Base-by-base conservation (phyloP, 768 basidiomycete genomes). In the Rhodosporidiobolus sp. region DNA sequence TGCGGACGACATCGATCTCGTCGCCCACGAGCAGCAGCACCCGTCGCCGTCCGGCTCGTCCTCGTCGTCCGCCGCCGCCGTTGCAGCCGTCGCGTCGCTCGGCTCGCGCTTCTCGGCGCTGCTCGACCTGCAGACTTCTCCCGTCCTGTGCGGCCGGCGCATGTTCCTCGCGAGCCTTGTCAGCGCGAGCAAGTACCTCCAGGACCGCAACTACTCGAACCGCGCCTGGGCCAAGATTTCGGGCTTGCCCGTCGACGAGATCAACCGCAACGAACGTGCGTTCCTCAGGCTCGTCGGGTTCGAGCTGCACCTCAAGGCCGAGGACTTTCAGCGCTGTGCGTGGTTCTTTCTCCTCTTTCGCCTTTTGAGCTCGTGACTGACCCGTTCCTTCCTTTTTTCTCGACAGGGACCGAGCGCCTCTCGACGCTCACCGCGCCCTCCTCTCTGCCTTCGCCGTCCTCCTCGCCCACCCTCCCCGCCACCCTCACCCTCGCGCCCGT, bases 161-260 rank as follows among this genome's bases (percentile, higher is more conserved):
- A 87, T 92, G 0, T 96, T 97, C 81, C 84, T 96, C 16, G 92
- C 92, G 0, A 88, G 91, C 0, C 83, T 97, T 53, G 92, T 97
- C 67, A 84, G 92, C 63, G 94, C 94, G 0, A 89, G 90, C 24
- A 97, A 97, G 77, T 94, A 94, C 79, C 87, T 90, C 72, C 92
- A 94, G 82, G 94, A 97, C 78, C 88, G 91, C 62, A 92, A 90
- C 54, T 96, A 94, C 77, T 93, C 91, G 22, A 95, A 96, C 80
- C 87, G 88, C 35, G 93, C 94, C 26, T 96, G 94, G 94, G 90
- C 91, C 2, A 93, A 94, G 78, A 85, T 97, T 11, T 90, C 90
- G n/a, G 92, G 93, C 26, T 85, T 97, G 4, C 87, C 89, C 0
- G 87, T 91, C 9, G 83, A 87, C 53, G 94, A 97, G 83, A 90